phyloP scores from a whole-genome alignment of 106 monocot species.

The Acanthochlamys bracteata region DNA sequence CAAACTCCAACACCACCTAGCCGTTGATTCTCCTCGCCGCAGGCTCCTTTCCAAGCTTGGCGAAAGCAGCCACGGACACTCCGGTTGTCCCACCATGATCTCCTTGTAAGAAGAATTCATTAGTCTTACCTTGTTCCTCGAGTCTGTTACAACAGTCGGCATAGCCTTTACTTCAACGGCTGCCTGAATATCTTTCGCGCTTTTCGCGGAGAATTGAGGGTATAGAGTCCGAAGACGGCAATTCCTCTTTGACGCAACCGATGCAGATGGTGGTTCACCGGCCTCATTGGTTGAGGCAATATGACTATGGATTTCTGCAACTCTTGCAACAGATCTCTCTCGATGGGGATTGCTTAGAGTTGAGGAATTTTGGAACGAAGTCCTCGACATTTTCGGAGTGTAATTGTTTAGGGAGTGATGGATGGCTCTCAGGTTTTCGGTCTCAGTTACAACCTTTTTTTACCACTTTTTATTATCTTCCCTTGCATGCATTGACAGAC shows the following conservation, averaged over 20 bases:
- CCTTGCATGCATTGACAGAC: too few species aligned
- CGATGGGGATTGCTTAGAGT: not conserved
- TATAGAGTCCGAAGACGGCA: not conserved
- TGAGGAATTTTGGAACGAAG: too few species aligned
- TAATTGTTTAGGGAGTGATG: too few species aligned
- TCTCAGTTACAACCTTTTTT: too few species aligned
- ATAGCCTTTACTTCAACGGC: slow-evolving; percentile 63
- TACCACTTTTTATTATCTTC: too few species aligned
- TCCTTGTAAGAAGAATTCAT: slow-evolving; percentile 64
- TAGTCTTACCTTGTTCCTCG: slow-evolving; percentile 62
- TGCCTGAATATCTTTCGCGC: slow-evolving; percentile 54
- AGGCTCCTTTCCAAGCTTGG: not conserved
- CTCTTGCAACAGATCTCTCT: slow-evolving; percentile 53
- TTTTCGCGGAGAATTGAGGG: slow-evolving; percentile 6
- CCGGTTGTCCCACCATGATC: slow-evolving; percentile 60
- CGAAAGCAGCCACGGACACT: slow-evolving; percentile 56
- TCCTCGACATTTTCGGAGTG: too few species aligned
- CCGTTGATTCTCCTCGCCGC: slow-evolving; percentile 45
- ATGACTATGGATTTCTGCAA: slow-evolving; percentile 46
- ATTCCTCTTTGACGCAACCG: slow-evolving; percentile 21
- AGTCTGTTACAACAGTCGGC: slow-evolving; percentile 77
- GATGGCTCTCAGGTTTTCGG: too few species aligned
- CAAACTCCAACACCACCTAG: slow-evolving; percentile 43
- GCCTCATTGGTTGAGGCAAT: slow-evolving; percentile 58
- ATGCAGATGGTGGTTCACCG: slow-evolving; percentile 71